Base-by-base conservation (phyloP, 164 flowering plant genomes). In the Kalanchoe fedtschenkoi region DNA sequence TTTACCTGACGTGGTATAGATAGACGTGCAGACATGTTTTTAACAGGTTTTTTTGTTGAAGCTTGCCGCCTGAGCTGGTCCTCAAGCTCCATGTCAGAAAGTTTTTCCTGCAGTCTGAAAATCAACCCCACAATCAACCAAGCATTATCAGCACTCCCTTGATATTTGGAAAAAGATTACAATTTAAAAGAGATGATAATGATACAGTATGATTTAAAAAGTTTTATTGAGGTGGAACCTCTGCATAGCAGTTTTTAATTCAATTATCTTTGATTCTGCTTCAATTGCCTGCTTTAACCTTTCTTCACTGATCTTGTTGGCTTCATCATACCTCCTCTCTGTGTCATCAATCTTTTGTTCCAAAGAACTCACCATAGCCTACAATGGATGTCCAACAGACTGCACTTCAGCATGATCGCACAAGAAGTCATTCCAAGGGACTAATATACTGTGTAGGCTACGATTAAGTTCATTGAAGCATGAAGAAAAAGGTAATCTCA, bases 291-390 rank as follows among this genome's bases (percentile, higher is more conserved):
- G 91, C 78, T 87, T 82, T 75, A 85, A 69, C 71, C 97, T 75
- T 69, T 88, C 96, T 72, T 95, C 93, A 78, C 97, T 77, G 57
- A 90, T 76, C 71, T 73, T 87, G 64, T 68, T 84, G 19, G 86
- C 75, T 71, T 87, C 96, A 64, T 84, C 95, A 70, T 66, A 95
- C 66, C 82, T 95, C 69, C 65, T 87, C 80, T 88, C 97, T 39
- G 92, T 81, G 76, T 90, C 95, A 70, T 81, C 91, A 68, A 90
- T 81, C 75, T 87, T 90, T 76, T 81, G 75, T 70, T 95, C 97
- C 47, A 95, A 76, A 55, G 96, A 79, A 64, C 71, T 78, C 44
- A 91, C 87, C 74, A 85, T 60, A 43, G 71, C 83, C 95, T 87
- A 77, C 63, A 69, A 70, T 51, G 47, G 24, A 47, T 22, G 16